These are phyloP conservation scores for Fusarium acutatum DNA, from an alignment of 2,329 filamentous ascomycete species.

Conservation along the genomic window DNA sequence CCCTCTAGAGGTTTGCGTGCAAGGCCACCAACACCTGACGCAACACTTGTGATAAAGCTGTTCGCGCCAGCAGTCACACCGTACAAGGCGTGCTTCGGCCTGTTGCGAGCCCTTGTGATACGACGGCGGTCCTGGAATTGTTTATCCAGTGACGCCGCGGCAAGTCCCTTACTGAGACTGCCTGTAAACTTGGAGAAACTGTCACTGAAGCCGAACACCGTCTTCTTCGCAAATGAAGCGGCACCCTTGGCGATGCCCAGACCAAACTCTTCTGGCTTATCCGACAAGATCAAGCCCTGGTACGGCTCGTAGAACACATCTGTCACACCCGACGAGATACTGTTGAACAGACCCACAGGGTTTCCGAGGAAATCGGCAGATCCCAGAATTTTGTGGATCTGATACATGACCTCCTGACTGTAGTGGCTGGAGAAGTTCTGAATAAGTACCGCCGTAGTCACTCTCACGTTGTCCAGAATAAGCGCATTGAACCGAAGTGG, in stretches of 20 bases:
- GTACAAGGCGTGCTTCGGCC: conserved; percentile 96
- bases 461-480: conserved; percentile 92
- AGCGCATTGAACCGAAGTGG: conserved; percentile 93
- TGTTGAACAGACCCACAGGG: conserved; percentile 97
- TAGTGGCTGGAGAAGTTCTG: conserved; percentile 94
- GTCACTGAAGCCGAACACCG: conserved; percentile 95
- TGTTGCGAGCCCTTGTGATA: conserved; percentile 90
- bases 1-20: conserved; percentile 94
- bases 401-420: conserved; percentile 93
- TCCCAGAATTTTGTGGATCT: conserved; percentile 96
- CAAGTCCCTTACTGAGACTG: conserved; percentile 94
- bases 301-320: conserved; percentile 99
- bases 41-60: conserved; percentile 90
- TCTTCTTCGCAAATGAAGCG: conserved; percentile 97
- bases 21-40: conserved; percentile 91
- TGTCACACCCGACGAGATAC: conserved; percentile 93
- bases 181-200: conserved; percentile 98
- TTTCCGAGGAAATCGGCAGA: conserved; percentile 98
- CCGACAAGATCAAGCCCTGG: conserved; percentile 95
- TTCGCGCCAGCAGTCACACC: conserved; percentile 96
- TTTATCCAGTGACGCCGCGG: conserved; percentile 95
- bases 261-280: conserved; percentile 93
- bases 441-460: conserved; percentile 84
- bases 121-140: conserved; percentile 97
- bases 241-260: conserved; percentile 96